Base-by-base conservation (phyloP, 1,284 basidiomycete genomes). In the Microbotryum violaceum region DNA sequence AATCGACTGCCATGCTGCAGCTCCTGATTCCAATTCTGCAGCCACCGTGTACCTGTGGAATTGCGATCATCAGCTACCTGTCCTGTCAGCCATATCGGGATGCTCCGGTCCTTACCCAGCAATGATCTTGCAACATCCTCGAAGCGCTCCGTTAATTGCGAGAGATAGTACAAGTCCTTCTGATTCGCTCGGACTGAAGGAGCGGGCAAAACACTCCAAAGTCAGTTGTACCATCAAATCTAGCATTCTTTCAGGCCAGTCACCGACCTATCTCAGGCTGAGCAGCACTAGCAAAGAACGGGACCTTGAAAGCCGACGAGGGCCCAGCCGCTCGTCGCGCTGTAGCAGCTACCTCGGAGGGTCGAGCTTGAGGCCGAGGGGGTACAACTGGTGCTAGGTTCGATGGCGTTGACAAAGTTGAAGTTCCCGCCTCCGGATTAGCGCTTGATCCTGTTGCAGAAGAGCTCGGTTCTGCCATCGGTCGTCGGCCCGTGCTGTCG, bases 81-180 rank as follows among this genome's bases (percentile, higher is more conserved):
- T 37, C 46, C 7, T 23, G 48, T 23, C 6, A n/a, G 7, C 20
- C 27, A 12, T n/a, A 16, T 33, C 29, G 20, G n/a, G 8, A 18
- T 8, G 1, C 12, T 6, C 16, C 1, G 6, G 12, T 1, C 12
- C 66, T 16, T 10, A 72, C 71, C 71, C 7, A 77, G 62, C 42
- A 75, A 57, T 10, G 71, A 69, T 23, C 75, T 64, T 2, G 70
- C 64, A 2, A 76, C 72, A 46, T 75, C 74, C 56, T 74, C 71
- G 18, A 76, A 59, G 54, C 73, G 72, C 45, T 74, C 71, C 8
- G 64, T 70, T 48, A 77, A 70, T 42, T 74, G 70, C 29, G 69
- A 60, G 52, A 73, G 71, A 62, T 77, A 77, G 71, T 75, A 76
- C 2, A 73, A 62, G 57, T 76, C 75, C 62, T 76, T 76, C 60